A percentile compares a stretch with the other conserved stretches of the same genome.
These are phyloP conservation scores for Huntiella bhutanensis DNA, from an alignment of 2,329 filamentous ascomycete species.

Conservation along the genomic window DNA sequence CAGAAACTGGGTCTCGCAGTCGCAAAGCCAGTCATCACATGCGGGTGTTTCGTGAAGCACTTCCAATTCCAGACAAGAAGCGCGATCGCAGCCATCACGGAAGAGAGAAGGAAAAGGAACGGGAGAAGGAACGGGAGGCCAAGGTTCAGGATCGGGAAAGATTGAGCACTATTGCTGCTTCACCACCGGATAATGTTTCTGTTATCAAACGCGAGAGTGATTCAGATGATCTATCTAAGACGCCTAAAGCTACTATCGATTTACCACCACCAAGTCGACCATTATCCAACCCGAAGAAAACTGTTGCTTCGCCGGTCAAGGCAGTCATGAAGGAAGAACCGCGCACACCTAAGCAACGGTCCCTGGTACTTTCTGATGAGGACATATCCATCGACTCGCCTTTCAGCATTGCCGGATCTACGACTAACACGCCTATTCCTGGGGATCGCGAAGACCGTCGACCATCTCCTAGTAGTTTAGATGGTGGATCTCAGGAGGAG, in stretches of 20 bases:
- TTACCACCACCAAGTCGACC: background rate
- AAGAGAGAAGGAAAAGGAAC: constrained; percentile 5
- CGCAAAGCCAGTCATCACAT: constrained; percentile 49
- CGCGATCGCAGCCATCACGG: constrained; percentile 21
- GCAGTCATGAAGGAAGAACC: background rate
- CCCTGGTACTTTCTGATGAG: background rate
- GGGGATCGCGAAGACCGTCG: constrained; percentile 15
- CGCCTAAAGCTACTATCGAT: constrained; percentile 4
- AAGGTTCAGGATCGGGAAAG: constrained; percentile 4
- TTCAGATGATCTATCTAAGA: constrained; percentile 5
- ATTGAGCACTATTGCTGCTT: constrained; percentile 5
- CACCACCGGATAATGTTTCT: constrained; percentile 1
- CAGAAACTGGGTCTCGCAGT: constrained; percentile 28
- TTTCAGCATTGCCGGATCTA: constrained; percentile 9
- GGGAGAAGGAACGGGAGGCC: constrained; percentile 2
- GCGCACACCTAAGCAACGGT: constrained; percentile 3
- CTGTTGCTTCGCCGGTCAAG: background rate
- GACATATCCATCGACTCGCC: constrained; percentile 6
- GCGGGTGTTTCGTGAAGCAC: constrained; percentile 46
- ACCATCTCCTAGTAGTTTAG: constrained; percentile 22
- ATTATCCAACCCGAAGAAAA: background rate
- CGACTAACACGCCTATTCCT: constrained; percentile 4
- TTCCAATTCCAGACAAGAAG: constrained; percentile 39
- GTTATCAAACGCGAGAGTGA: background rate
- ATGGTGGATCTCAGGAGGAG: constrained; percentile 19